Evolutionary conservation across 345 rosid species (phyloP), one percentile per base, ranked within the genome.

Genomic region (Anacardium occidentale): DNA sequence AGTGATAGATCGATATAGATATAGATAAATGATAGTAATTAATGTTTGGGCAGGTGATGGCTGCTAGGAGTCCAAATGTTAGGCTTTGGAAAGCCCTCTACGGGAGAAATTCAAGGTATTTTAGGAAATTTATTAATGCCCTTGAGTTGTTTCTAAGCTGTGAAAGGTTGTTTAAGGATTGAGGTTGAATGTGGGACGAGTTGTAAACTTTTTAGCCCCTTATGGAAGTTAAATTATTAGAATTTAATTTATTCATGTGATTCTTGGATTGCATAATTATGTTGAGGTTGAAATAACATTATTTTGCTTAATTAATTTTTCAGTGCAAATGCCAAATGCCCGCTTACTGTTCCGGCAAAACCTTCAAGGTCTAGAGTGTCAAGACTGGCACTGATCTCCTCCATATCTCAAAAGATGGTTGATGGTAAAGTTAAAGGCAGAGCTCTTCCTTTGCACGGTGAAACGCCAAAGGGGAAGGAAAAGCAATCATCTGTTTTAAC

Each of bases 31-130:
- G 69, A 65, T 62, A 48, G 37, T 75, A 5, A 24, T 79, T 76
- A 69, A 73, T 70, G 26, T 48, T 51, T 66, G 18, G 17, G 74
- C 75, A 94, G 97, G 97, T 92, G 10, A 91, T 95, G 98, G 98
- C 98, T 66, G 97, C 99, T 7, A 88, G 99, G 70, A 95, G 99
- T 80, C 99, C 99, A 66, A 92, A 78, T 68, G 79, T 92, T 48
- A 81, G 90, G 59, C 88, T 89, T 66, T 79, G 88, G 24, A 91
- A 75, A 81, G 87, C 91, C 7, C 74, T 95, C 37, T 82, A 74
- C 54, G 77, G 81, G 78, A 86, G 78, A 26, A 86, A 88, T 37
- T 37, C 77, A 22, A 77, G 89, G 97, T 89, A 76, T 22, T 64
- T 56, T 12, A 21, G 21, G 4, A 76, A 54, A 66, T 15, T 50